Conservation (phyloP, 129 eudicot species). For the Flaveria robusta region DNA sequence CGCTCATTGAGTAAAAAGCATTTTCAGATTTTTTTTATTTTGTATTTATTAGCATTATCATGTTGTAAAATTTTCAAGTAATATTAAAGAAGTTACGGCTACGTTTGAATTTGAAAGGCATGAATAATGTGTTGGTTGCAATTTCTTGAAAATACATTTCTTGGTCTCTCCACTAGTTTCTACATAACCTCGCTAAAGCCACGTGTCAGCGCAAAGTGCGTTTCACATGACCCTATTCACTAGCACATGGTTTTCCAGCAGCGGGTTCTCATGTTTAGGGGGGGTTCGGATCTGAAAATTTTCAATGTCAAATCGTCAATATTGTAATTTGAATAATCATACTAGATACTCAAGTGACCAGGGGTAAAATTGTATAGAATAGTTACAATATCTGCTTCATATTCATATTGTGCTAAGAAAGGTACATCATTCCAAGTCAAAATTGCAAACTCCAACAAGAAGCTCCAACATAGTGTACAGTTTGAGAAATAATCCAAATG, state of each 20-base stretch:
- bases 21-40: constrained; percentile 20
- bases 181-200: no score
- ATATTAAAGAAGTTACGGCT: constrained; percentile 24
- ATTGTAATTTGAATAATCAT: background rate
- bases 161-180: no score
- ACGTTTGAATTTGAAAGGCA: background rate
- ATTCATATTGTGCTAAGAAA: background rate
- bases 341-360: background rate
- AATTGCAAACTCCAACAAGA: background rate
- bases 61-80: constrained; percentile 9
- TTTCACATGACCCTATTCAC: no score
- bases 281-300: background rate
- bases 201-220: no score
- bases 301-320: background rate
- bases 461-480: background rate
- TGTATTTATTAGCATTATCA: constrained; percentile 27
- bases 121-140: background rate
- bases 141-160: background rate
- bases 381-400: background rate
- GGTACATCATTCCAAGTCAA: background rate
- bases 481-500: background rate
- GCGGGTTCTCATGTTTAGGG: no score
- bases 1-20: constrained; percentile 53
- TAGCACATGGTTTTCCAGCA: no score
- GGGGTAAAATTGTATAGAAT: background rate